phyloP scores from a whole-genome alignment of 441 rosid species.

The Aleurites moluccanus region DNA sequence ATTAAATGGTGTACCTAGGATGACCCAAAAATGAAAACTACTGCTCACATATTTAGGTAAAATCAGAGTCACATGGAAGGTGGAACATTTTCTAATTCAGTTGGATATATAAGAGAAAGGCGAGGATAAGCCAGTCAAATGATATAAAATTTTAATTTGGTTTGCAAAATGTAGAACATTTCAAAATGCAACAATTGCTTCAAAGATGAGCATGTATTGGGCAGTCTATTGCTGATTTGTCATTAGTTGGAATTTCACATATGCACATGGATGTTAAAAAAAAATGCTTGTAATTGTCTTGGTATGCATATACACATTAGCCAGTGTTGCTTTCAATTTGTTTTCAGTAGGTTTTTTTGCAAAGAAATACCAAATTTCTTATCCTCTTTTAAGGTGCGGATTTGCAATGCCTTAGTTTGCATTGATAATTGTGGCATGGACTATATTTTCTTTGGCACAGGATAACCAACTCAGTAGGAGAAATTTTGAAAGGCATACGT shows the following conservation, averaged over 20 bases:
- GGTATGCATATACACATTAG: background rate
- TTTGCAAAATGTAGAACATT: background rate
- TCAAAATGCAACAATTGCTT: background rate
- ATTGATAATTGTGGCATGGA: constrained; percentile 20
- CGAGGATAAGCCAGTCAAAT: no score
- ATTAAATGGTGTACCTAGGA: background rate
- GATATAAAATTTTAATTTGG: background rate
- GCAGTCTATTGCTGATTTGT: background rate
- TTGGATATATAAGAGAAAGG: no score
- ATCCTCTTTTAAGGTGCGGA: background rate
- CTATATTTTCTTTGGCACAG: constrained; percentile 39
- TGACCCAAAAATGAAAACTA: background rate
- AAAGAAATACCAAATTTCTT: background rate
- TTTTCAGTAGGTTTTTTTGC: background rate
- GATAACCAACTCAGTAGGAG: constrained; percentile 75
- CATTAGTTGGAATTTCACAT: background rate
- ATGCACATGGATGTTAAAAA: background rate
- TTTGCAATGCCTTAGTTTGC: constrained; percentile 6
- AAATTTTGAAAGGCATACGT: constrained; percentile 83
- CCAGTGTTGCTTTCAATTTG: background rate
- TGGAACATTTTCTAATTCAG: no score
- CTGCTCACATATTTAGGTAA: background rate
- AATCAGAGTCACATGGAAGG: background rate
- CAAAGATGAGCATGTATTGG: background rate
- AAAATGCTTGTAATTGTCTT: background rate